Base-by-base conservation (phyloP, 495 filamentous ascomycete species). In the Lasiosphaeria ovina region DNA sequence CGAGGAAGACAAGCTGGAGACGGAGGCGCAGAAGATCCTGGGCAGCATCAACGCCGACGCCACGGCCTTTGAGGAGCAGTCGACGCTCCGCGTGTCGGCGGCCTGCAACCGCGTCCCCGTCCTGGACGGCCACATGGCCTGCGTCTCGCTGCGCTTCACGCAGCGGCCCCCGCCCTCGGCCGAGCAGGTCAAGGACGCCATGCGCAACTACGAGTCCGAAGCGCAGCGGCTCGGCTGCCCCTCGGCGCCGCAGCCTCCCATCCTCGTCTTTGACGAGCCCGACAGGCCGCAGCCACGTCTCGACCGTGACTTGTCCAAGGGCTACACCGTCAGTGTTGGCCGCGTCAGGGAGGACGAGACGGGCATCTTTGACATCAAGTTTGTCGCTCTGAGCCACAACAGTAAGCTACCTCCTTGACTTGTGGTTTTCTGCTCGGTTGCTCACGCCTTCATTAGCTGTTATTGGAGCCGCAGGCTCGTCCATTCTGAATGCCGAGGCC, bases 391-490 rank as follows among this genome's bases (percentile, higher is more conserved):
- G 65, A 91, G 87, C 56, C 91, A 94, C 72, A 96, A 94, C 70
- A 93, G 86, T 87, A 74, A 81, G 85, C 80, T n/a, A 35, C 32
- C 14, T 42, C 35, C 24, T 35, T 7, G 7, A 1, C 17, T 33
- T 32, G 51, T 14, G 32, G 1, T 47, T 35, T n/a, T n/a, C 33
- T 53, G 10, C 35, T 9, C 50, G 31, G 3, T 3, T 48, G 54
- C 59, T 67, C 51, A 67, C 55, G 52, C 44, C 24, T 24, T 24
- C 24, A 17, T 54, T 16, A 88, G 86, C 93, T 49, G 87, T 98
- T 48, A 93, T 98, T 69, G 93, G 93, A 65, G 94, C 94, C 42
- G 92, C 94, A 9, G 94, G 94, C 36, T 94, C 90, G 8, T 96
- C 91, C 14, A 95, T 97, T 71, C 76, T 98, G 58, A 97, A 97